Conservation (phyloP, 306 rosid species). For the Vigna nakashimae region DNA sequence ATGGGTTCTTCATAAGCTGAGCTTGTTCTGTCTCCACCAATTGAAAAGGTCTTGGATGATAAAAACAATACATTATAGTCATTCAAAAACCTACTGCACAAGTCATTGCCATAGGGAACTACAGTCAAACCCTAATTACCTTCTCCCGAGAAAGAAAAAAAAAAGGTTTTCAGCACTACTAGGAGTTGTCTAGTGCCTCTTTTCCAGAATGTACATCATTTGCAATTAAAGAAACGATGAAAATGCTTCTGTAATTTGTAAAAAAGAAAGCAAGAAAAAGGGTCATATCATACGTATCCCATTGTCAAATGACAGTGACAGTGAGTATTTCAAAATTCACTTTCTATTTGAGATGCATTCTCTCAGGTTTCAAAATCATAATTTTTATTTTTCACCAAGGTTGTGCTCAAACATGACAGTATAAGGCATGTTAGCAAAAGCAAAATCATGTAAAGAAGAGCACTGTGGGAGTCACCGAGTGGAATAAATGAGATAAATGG, state of each 20-base stretch:
- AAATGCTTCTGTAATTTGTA: neutral
- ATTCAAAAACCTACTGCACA: neutral
- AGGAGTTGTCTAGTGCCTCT: neutral
- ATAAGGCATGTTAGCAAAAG: neutral
- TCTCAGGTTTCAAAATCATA: neutral
- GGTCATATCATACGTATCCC: neutral
- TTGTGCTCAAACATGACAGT: neutral
- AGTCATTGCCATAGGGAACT: neutral
- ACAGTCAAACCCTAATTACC: conserved; percentile 3
- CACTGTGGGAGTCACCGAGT: neutral
- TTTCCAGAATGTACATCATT: neutral
- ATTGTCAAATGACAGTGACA: no score
- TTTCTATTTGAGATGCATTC: neutral
- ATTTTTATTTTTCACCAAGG: neutral
- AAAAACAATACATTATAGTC: neutral
- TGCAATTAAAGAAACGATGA: neutral
- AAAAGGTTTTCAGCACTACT: neutral
- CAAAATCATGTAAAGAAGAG: no score
- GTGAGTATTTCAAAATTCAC: neutral
- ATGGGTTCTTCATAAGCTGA: neutral
- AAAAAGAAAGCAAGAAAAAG: neutral
- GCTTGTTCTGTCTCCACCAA: neutral
- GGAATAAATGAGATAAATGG: conserved; percentile 17
- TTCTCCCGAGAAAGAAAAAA: neutral
- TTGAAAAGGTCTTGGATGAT: neutral